Conservation (phyloP, 345 rosid species). For the Geranium brycei region DNA sequence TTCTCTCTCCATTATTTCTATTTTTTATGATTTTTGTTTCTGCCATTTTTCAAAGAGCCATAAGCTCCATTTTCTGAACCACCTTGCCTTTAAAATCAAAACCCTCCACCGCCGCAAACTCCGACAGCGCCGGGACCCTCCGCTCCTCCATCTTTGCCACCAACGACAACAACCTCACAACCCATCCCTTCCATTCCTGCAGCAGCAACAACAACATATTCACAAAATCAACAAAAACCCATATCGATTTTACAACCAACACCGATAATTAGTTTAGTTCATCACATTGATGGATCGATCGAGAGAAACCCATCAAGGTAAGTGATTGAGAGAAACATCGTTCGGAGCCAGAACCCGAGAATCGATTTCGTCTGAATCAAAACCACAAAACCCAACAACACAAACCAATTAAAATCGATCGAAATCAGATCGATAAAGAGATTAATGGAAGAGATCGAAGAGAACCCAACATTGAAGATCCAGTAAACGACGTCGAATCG, state of each 20-base stretch:
- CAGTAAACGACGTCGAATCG: constrained; percentile 62
- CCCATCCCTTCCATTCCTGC: constrained; percentile 64
- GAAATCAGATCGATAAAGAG: not conserved
- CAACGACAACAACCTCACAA: constrained; percentile 52
- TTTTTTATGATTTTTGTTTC: too few relatives aligned
- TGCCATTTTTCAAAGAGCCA: constrained; percentile 23
- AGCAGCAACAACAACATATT: constrained; percentile 4
- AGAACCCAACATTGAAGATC: constrained; percentile 52
- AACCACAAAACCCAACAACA: not conserved
- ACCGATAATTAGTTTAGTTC: not conserved
- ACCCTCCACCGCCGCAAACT: constrained; percentile 28
- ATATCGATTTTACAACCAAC: not conserved
- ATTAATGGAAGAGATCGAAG: not conserved
- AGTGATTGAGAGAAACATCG: constrained; percentile 55
- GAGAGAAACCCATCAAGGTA: constrained; percentile 65
- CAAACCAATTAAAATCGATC: too few relatives aligned
- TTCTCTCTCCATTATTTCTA: too few relatives aligned
- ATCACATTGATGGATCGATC: constrained; percentile 51
- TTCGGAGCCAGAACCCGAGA: constrained; percentile 55
- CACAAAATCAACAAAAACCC: constrained; percentile 2
- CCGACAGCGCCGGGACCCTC: constrained; percentile 44
- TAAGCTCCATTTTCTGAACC: constrained; percentile 54
- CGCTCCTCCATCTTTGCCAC: constrained; percentile 85
- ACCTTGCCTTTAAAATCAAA: constrained; percentile 35
- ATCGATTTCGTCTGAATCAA: constrained; percentile 39